Conservation (phyloP, 371 early-diverging fungal genomes). For the Mucor irregularis region DNA sequence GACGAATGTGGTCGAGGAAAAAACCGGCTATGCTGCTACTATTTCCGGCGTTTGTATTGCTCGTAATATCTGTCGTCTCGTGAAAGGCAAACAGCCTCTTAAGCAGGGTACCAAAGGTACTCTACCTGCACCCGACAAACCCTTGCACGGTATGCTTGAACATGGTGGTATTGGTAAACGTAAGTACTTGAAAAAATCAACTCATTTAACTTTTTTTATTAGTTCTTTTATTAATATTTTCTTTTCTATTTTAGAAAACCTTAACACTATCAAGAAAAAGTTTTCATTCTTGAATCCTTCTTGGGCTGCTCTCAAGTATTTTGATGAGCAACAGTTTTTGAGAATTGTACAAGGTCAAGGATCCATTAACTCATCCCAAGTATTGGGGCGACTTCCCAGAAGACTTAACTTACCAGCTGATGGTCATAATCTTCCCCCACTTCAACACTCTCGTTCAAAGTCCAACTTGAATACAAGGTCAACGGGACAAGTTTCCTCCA, state of each 20-base stretch:
- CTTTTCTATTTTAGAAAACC: conserved; percentile 12
- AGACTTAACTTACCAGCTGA: conserved; percentile 22
- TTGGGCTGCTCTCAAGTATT: conserved; percentile 43
- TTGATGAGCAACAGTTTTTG: conserved; percentile 39
- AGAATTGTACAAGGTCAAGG: conserved; percentile 35
- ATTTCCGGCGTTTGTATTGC: conserved; percentile 57
- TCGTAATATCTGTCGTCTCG: conserved; percentile 49
- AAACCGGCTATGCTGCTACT: conserved; percentile 65
- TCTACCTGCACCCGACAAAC: conserved; percentile 36
- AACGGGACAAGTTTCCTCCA: background rate
- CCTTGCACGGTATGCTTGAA: conserved; percentile 40
- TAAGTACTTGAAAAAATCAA: too few species aligned
- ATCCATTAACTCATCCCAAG: conserved; percentile 23
- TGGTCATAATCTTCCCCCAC: background rate
- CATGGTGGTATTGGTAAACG: conserved; percentile 54
- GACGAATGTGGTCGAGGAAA: conserved; percentile 61
- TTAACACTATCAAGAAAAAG: conserved; percentile 25
- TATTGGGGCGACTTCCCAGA: conserved; percentile 30
- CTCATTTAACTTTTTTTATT: background rate
- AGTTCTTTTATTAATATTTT: background rate
- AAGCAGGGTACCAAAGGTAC: conserved; percentile 47
- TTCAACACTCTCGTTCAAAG: conserved; percentile 7
- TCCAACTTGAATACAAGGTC: background rate
- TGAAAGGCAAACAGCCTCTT: conserved; percentile 48
- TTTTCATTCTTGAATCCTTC: conserved; percentile 37